Percentiles rank a stretch among this genome's conserved stretches.
These are phyloP conservation scores for Xylaria flabelliformis DNA, from an alignment of 495 filamentous ascomycete genomes.

Conservation along the genomic window DNA sequence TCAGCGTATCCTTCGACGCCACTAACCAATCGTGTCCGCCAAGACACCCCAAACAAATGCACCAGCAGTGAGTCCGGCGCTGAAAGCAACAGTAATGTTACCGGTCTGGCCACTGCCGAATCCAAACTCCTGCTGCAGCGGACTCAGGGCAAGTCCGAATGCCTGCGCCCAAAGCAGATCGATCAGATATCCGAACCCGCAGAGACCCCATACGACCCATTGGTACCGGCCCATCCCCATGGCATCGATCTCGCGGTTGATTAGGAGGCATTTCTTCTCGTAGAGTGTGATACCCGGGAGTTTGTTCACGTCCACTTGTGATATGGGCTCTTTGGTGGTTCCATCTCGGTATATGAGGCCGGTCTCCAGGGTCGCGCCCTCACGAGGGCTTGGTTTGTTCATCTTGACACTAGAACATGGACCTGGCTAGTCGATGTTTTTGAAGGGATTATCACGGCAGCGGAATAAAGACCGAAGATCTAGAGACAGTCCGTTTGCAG, in stretches of 20 bases:
- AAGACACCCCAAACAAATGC: conserved; percentile 58
- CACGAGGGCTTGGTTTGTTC: conserved; percentile 7
- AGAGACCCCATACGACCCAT: conserved; percentile 53
- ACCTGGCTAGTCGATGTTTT: background rate
- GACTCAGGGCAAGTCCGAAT: conserved; percentile 54
- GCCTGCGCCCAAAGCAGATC: conserved; percentile 59
- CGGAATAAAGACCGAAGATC: background rate
- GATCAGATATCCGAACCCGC: conserved; percentile 58
- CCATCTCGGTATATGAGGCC: background rate
- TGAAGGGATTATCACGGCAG: background rate
- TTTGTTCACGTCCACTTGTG: background rate
- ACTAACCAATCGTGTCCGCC: conserved; percentile 53
- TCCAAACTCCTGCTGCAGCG: conserved; percentile 53
- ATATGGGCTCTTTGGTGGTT: background rate
- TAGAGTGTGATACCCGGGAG: conserved; percentile 38
- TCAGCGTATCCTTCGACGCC: background rate
- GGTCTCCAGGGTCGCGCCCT: background rate
- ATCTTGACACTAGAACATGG: background rate
- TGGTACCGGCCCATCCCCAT: conserved; percentile 61
- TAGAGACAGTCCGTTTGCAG: background rate
- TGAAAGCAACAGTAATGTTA: conserved; percentile 43
- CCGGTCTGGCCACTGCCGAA: conserved; percentile 43
- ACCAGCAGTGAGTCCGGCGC: conserved; percentile 45
- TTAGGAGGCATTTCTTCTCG: conserved; percentile 52
- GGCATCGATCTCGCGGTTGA: conserved; percentile 55